Base-by-base conservation (phyloP, 768 basidiomycete genomes). In the Calocera cornea region DNA sequence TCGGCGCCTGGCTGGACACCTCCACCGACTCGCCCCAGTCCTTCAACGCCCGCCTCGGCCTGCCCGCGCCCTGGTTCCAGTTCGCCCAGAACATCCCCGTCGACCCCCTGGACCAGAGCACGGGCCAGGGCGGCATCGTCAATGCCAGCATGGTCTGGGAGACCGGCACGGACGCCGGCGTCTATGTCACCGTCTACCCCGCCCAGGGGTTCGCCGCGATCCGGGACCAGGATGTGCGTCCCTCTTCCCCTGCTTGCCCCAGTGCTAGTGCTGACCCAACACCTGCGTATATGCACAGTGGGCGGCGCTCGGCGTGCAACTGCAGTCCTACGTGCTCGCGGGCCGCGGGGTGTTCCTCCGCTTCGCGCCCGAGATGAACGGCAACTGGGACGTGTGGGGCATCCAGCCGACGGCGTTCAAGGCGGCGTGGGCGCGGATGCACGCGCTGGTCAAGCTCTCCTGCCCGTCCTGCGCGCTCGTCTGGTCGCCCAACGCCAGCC, bases 291-390 rank as follows among this genome's bases (percentile, higher is more conserved):
- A 5, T 5, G 31, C 24, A 33, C 19, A 60, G 54, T 60, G 54
- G 22, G 69, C 67, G 14, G 64, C 50, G 24, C 70, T 75, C 60
- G 74, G 69, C 44, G 64, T 70, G 22, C 74, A 75, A 65, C 69
- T 74, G 41, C 64, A 49, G 27, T 2, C 36, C 34, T 34, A 54
- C 31, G 11, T 17, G 67, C 69, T 69, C 71, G 67, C 69, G 71
- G 54, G 44, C 44, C 17, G 71, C 27, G 70, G 69, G 22, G 69
- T 70, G 33, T 75, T 73, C 71, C 68, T 75, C 1, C 70, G 74
- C 22, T 75, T 71, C 68, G 74, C 72, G 17, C 74, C 74, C 27
- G 74, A 75, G 49, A 75, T 75, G 74, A 71, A 75, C 40, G 74
- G 74, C 8, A 64, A 34, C 10, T 75, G 74, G 74, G 64, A 68